These are phyloP conservation scores for Macrophomina phaseolina DNA, from an alignment of 2,329 filamentous ascomycete species.

Conservation along the genomic window DNA sequence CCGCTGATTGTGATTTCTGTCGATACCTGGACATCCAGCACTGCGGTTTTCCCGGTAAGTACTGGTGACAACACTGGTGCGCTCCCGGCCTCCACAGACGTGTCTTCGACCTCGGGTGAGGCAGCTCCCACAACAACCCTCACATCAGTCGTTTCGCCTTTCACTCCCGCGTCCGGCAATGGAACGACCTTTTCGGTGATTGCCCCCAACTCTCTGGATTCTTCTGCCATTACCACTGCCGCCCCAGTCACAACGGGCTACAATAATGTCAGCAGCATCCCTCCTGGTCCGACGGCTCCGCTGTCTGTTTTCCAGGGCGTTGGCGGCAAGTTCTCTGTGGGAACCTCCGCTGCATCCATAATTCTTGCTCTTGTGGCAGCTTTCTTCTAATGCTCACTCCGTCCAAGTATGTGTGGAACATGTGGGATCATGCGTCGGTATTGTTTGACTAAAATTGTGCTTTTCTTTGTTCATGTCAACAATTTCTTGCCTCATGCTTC, in stretches of 20 bases:
- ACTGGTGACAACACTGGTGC: not conserved
- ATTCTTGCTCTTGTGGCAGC: constrained; percentile 6
- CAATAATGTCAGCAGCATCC: constrained; percentile 21
- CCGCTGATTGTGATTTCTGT: not conserved
- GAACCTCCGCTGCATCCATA: not conserved
- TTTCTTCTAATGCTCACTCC: not conserved
- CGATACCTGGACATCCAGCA: not conserved
- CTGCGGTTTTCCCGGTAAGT: not conserved
- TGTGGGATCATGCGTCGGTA: constrained; percentile 8
- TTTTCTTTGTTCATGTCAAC: constrained; percentile 10
- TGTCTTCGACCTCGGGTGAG: not conserved
- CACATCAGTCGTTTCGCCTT: not conserved
- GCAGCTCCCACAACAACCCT: not conserved
- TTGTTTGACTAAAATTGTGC: not conserved
- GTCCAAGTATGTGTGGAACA: not conserved
- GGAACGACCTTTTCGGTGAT: not conserved
- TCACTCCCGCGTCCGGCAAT: not conserved
- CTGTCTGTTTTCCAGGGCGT: constrained; percentile 6
- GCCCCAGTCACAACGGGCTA: not conserved
- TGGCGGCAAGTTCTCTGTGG: not conserved
- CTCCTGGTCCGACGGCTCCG: not conserved
- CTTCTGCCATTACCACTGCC: not conserved
- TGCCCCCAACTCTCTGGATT: not conserved
- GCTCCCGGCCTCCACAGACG: not conserved
- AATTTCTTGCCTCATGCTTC: constrained; percentile 16